Base-by-base conservation (phyloP, 2,329 filamentous ascomycete species). In the Neopestalotiopsis clavispora region DNA sequence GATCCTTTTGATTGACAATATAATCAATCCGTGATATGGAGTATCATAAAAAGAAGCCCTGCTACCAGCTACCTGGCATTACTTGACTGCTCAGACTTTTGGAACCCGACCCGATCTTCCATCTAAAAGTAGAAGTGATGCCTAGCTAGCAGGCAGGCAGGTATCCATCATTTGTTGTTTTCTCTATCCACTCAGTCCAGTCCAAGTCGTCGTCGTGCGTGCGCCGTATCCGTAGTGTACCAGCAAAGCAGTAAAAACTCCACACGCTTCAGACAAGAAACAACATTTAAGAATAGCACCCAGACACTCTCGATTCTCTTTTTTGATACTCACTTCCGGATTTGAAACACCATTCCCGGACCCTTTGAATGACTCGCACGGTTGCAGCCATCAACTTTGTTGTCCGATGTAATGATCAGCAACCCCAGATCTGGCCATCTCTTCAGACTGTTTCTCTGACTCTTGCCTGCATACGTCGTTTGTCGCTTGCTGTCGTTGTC, bases 221-320 rank as follows among this genome's bases (percentile, higher is more conserved):
- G 34, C 34, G 10, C 34, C 34, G 34, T 38, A 38, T 38, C 34
- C 34, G 34, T 38, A 38, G 34, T 38, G 34, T 59, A 28, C n/a
- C 23, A 30, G 20, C 32, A 34, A 30, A 62, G 34, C 59, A 38
- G 34, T 10, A 38, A 40, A 34, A 40, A 34, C 34, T 40, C 28
- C 59, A 59, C 57, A 59, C 30, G 30, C 17, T 28, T 34, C 32
- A 34, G 59, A 62, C 32, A 62, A 12, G 23, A 59, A 20, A 52
- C 45, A 52, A 20, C 20, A 62, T 40, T 62, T 62, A 62, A 62
- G 59, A 62, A 62, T 62, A 62, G 59, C 59, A 62, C n/a, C 59
- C 32, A 38, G 34, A 10, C 34, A 38, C 32, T 62, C 59, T 52
- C 45, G 45, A 52, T 17, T 30, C 23, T 59, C 20, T 30, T 30